Evolutionary conservation across 352 stramenopile species (phyloP).

Genomic region (Aphanomyces invadans): DNA sequence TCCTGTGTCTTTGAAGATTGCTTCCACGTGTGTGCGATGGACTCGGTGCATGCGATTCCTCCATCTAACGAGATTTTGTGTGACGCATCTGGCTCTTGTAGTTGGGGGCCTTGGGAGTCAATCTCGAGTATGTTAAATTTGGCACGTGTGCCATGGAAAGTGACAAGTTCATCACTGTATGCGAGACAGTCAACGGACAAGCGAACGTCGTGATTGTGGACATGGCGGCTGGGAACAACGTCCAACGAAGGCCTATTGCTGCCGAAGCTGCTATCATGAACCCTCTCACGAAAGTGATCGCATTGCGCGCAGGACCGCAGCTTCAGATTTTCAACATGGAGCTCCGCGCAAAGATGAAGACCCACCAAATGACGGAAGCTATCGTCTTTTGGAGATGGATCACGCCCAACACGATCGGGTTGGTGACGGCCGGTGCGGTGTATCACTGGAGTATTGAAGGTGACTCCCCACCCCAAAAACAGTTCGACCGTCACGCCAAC

Average conservation of each 20-base stretch:
- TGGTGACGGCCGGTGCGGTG: constrained; percentile 95
- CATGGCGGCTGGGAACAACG: constrained; percentile 77
- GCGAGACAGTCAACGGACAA: constrained; percentile 83
- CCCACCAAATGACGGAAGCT: constrained; percentile 85
- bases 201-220: constrained; percentile 90
- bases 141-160: constrained; percentile 95
- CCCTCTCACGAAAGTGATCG: constrained; percentile 90
- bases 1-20: no score
- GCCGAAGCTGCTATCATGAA: constrained; percentile 99
- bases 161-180: constrained; percentile 95
- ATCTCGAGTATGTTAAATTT: constrained; percentile 89
- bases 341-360: constrained; percentile 98
- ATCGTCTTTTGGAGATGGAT: constrained; percentile 99
- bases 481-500: constrained; percentile 96
- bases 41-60: no score
- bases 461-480: constrained; percentile 87
- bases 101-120: constrained; percentile 82
- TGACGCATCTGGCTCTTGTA: constrained; percentile 32
- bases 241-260: constrained; percentile 94
- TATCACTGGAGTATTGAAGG: constrained; percentile 98
- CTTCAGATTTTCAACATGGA: constrained; percentile 99
- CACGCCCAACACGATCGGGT: constrained; percentile 91
- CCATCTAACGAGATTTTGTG: no score
- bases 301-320: constrained; percentile 82
- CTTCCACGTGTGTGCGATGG: no score